A percentile compares a stretch with the other conserved stretches of the same genome.
Conservation (phyloP, 805 yeast genomes). For the Lipomyces lipofer region DNA sequence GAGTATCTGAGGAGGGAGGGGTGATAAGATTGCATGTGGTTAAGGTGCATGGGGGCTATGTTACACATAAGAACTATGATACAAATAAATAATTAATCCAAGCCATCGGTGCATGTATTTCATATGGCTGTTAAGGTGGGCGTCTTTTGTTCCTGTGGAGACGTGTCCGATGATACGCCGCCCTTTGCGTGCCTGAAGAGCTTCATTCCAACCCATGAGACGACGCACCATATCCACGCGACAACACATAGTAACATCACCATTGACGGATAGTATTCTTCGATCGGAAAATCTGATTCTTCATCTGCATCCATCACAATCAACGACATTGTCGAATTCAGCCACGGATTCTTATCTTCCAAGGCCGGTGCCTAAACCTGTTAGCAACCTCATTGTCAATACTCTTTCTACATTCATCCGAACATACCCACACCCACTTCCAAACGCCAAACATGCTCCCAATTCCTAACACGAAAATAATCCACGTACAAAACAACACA, state of each 20-base stretch:
- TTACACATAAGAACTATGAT: too few species aligned
- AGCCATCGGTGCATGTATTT: too few species aligned
- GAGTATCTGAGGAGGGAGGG: constrained; percentile 51
- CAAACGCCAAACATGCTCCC: constrained; percentile 32
- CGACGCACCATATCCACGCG: constrained; percentile 68
- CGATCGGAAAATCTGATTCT: constrained; percentile 40
- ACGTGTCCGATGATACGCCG: constrained; percentile 38
- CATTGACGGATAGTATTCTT: constrained; percentile 43
- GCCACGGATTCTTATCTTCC: not conserved
- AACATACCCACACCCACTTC: constrained; percentile 32
- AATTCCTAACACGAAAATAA: constrained; percentile 20
- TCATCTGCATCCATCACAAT: constrained; percentile 7
- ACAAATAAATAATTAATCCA: too few species aligned
- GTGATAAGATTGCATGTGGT: too few species aligned
- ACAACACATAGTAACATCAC: constrained; percentile 41
- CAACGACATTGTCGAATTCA: not conserved
- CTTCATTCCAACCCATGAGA: constrained; percentile 79
- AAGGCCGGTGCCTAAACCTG: not conserved
- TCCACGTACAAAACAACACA: constrained; percentile 26
- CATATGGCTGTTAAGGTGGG: too few species aligned
- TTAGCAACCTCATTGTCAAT: not conserved
- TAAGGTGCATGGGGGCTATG: too few species aligned
- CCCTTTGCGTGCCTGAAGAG: constrained; percentile 78
- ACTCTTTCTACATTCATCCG: not conserved
- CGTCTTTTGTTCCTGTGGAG: too few species aligned